phyloP scores from a whole-genome alignment of 1,284 basidiomycete genomes.

The Ustilago crameri region DNA sequence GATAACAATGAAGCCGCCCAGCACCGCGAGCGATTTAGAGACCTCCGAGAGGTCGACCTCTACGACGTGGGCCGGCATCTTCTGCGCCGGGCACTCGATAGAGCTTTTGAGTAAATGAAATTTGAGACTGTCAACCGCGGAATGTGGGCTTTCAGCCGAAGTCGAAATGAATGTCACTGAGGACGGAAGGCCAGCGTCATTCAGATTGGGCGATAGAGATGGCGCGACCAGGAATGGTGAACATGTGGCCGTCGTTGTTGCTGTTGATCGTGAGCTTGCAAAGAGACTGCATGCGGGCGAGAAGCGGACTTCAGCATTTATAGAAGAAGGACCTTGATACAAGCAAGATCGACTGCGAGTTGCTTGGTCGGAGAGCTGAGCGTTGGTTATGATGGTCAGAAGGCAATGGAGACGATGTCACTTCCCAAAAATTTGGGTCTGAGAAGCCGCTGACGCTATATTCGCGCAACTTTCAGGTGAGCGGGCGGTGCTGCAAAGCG shows the following conservation, averaged over 20 bases:
- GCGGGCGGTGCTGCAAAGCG: too few relatives aligned
- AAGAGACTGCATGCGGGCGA: constrained; percentile 30
- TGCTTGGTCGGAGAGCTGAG: neutral
- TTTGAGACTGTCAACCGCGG: too few relatives aligned
- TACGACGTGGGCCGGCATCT: constrained; percentile 49
- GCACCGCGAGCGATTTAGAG: constrained; percentile 60
- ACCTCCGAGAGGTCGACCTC: constrained; percentile 60
- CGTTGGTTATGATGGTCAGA: too few relatives aligned
- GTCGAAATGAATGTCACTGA: constrained; percentile 21
- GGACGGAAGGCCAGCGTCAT: constrained; percentile 42
- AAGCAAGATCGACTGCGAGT: too few relatives aligned
- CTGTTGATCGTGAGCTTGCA: constrained; percentile 2
- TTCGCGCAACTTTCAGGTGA: too few relatives aligned
- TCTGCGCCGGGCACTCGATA: neutral
- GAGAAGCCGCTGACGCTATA: too few relatives aligned
- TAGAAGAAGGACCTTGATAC: constrained; percentile 1
- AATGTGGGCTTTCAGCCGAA: constrained; percentile 12
- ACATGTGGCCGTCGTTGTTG: constrained; percentile 16
- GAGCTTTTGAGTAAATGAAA: too few relatives aligned
- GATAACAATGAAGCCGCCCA: constrained; percentile 65
- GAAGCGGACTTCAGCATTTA: constrained; percentile 26
- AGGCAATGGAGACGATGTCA: too few relatives aligned
- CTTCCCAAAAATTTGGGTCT: too few relatives aligned
- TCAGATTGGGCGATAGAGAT: constrained; percentile 24
- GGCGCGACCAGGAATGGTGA: constrained; percentile 25